These are phyloP conservation scores for Fusarium transvaalense DNA, from an alignment of 2,329 filamentous ascomycete genomes.

Conservation along the genomic window DNA sequence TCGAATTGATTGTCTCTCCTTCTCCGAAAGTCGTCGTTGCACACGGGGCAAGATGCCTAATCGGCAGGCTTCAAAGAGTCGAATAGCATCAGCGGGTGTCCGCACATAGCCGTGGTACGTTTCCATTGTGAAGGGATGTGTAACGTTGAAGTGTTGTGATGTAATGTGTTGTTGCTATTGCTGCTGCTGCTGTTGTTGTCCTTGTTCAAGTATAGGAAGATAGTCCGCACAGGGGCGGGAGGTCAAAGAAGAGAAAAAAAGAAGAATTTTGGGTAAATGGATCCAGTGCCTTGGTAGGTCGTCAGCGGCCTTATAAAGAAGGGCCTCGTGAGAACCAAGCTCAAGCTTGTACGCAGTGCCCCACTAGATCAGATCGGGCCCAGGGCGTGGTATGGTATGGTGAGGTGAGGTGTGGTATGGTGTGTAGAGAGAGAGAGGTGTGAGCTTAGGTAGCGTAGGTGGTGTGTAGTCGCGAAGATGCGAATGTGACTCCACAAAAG, in stretches of 20 bases:
- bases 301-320: constrained; percentile 42
- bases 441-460: background rate
- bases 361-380: constrained; percentile 49
- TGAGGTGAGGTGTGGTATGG: background rate
- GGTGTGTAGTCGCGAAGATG: constrained; percentile 33
- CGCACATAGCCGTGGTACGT: constrained; percentile 96
- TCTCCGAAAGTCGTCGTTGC: constrained; percentile 92
- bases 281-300: constrained; percentile 34
- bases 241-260: constrained; percentile 16
- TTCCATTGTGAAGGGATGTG: constrained; percentile 75
- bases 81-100: constrained; percentile 96
- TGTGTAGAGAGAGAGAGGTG: background rate
- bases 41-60: constrained; percentile 90
- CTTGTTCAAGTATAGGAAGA: background rate
- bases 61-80: constrained; percentile 97
- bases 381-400: constrained; percentile 19
- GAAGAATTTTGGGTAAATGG: constrained; percentile 30
- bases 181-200: background rate
- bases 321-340: constrained; percentile 42
- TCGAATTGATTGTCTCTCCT: constrained; percentile 94
- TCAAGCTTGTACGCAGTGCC: constrained; percentile 44
- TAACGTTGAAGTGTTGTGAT: constrained; percentile 57
- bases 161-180: constrained; percentile 22
- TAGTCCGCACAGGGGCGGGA: constrained; percentile 37
- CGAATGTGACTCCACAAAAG: constrained; percentile 47